phyloP scores from a whole-genome alignment of 1,139 yeast genomes.

The Hansenula sp. region DNA sequence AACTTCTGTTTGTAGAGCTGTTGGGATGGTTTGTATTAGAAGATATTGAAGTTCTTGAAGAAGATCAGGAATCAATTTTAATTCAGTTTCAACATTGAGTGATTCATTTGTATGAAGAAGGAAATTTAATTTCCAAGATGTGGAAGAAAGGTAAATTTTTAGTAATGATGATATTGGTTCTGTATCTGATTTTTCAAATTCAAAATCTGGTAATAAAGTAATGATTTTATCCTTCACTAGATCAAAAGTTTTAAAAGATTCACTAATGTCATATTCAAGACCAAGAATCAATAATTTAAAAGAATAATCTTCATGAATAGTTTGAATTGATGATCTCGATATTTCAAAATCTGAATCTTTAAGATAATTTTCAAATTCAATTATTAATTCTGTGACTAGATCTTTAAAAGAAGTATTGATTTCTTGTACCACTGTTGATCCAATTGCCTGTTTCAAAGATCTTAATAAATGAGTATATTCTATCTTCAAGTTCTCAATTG shows the following conservation, averaged over 20 bases:
- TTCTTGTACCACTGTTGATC: conserved; percentile 15
- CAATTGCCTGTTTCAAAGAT: conserved; percentile 7
- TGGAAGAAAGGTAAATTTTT: conserved; percentile 13
- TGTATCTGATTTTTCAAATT: neutral
- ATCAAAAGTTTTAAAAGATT: conserved; percentile 7
- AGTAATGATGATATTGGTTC: conserved; percentile 5
- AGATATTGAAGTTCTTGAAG: conserved; percentile 10
- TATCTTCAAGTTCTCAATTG: conserved; percentile 6
- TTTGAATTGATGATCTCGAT: conserved; percentile 4
- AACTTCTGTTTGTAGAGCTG: conserved; percentile 9
- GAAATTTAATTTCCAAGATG: conserved; percentile 13
- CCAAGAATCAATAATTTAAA: conserved; percentile 17
- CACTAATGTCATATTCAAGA: conserved; percentile 8
- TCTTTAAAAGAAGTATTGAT: conserved; percentile 16
- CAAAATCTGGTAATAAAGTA: conserved; percentile 5
- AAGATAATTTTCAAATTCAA: conserved; percentile 15
- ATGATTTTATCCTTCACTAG: conserved; percentile 8
- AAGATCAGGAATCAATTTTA: conserved; percentile 10
- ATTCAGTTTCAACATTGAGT: conserved; percentile 15
- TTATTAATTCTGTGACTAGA: conserved; percentile 16
- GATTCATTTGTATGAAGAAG: conserved; percentile 13
- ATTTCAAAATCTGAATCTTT: conserved; percentile 8
- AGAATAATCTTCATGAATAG: conserved; percentile 15
- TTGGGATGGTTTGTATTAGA: conserved; percentile 1
- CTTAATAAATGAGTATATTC: conserved; percentile 17